Conservation (phyloP, 2,329 filamentous ascomycete species). For the Aspergillus clavatus region DNA sequence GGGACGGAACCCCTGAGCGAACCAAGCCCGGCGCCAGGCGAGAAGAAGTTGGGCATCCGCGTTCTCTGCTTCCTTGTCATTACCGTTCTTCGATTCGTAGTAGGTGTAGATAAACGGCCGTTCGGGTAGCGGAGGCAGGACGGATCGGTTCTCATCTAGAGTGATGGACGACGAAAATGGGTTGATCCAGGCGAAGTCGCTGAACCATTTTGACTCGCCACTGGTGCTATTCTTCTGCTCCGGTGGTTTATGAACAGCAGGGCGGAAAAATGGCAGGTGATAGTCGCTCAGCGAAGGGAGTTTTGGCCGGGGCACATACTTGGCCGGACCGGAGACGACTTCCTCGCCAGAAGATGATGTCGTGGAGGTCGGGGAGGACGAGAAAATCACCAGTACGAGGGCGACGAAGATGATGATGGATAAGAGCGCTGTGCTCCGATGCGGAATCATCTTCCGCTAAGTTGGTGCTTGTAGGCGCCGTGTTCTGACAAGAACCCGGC, state of each 20-base stretch:
- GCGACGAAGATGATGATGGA: constrained; percentile 41
- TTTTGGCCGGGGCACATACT: constrained; percentile 34
- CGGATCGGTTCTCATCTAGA: constrained; percentile 73
- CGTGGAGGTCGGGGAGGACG: constrained; percentile 33
- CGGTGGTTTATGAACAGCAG: constrained; percentile 64
- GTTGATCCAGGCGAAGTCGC: constrained; percentile 83
- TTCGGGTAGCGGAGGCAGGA: constrained; percentile 69
- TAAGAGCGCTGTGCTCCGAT: constrained; percentile 39
- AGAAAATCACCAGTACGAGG: constrained; percentile 42
- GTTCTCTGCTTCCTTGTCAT: constrained; percentile 59
- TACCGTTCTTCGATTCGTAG: constrained; percentile 66
- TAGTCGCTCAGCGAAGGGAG: constrained; percentile 50
- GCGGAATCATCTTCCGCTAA: constrained; percentile 36
- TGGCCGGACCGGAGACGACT: constrained; percentile 22
- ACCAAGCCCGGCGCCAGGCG: constrained; percentile 91
- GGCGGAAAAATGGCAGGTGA: constrained; percentile 61
- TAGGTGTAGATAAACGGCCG: constrained; percentile 84
- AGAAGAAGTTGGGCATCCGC: constrained; percentile 75
- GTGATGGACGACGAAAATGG: constrained; percentile 79
- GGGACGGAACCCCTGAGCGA: constrained; percentile 86
- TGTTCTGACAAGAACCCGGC: neutral
- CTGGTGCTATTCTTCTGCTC: constrained; percentile 73
- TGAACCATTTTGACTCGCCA: constrained; percentile 77
- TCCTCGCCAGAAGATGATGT: constrained; percentile 18
- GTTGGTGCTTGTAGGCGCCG: neutral